Evolutionary conservation across 345 rosid species (phyloP).

Genomic region (Brassica napus): Da-Ae NC_063439.1:2574501-2575000

Average conservation of each 20-base stretch:
- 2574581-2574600: conserved; percentile 57
- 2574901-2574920: conserved; percentile 27
- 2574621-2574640: conserved; percentile 30
- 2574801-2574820: conserved; percentile 11
- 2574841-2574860: conserved; percentile 50
- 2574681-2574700: conserved; percentile 75
- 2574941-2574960: conserved; percentile 9
- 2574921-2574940: conserved; percentile 16
- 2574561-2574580: conserved; percentile 26
- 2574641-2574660: conserved; percentile 25
- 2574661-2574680: conserved; percentile 43
- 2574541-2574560: conserved; percentile 33
- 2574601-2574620: conserved; percentile 42
- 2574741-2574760: conserved; percentile 66
- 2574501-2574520: conserved; percentile 44
- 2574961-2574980: neutral
- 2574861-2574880: conserved; percentile 59
- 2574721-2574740: conserved; percentile 41
- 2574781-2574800: conserved; percentile 47
- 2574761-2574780: conserved; percentile 52
- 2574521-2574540: conserved; percentile 31
- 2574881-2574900: conserved; percentile 60
- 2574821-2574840: conserved; percentile 28
- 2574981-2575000: neutral
- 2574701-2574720: conserved; percentile 72